phyloP scores from a whole-genome alignment of 192 early-diverging fungal species.

The Tieghemiomyces parasiticus region DNA sequence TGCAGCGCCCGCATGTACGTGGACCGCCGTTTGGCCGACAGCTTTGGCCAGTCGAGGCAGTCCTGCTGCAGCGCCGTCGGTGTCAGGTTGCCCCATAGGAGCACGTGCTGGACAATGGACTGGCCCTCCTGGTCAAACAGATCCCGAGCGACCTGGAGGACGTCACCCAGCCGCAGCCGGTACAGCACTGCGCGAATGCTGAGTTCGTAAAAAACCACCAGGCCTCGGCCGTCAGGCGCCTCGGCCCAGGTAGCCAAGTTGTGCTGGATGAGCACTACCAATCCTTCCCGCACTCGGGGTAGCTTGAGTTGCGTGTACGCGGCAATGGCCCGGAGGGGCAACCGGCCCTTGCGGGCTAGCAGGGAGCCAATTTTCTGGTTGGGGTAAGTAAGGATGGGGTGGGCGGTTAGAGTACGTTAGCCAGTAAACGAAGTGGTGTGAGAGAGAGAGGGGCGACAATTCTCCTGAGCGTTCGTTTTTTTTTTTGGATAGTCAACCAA shows the following conservation, averaged over 20 bases:
- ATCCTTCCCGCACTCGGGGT: slow-evolving; percentile 46
- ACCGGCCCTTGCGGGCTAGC: slow-evolving; percentile 49
- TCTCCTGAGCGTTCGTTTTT: not conserved
- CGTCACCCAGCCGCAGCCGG: slow-evolving; percentile 35
- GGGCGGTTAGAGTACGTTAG: not conserved
- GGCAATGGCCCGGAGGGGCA: slow-evolving; percentile 35
- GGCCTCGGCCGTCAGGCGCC: slow-evolving; percentile 35
- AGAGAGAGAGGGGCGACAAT: not conserved
- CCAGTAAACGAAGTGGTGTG: not conserved
- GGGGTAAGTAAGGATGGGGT: slow-evolving; percentile 3
- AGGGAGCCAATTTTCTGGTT: slow-evolving; percentile 41
- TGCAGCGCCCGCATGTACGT: slow-evolving; percentile 17
- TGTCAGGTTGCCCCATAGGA: slow-evolving; percentile 25
- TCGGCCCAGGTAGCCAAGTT: slow-evolving; percentile 57
- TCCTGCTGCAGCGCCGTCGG: slow-evolving; percentile 16
- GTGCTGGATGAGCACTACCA: slow-evolving; percentile 82
- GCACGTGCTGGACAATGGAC: slow-evolving; percentile 27
- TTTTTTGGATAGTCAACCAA: not conserved
- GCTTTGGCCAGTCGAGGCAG: slow-evolving; percentile 15
- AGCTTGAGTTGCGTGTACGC: slow-evolving; percentile 29
- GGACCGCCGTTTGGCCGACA: slow-evolving; percentile 13
- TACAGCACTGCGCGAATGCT: slow-evolving; percentile 38
- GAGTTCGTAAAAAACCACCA: slow-evolving; percentile 52
- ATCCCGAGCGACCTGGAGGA: slow-evolving; percentile 34
- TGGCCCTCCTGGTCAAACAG: slow-evolving; percentile 41